Evolutionary conservation across 768 basidiomycete genomes (phyloP), one percentile per base, ranked within the genome.

Genomic region (Psilocybe cubensis): DNA sequence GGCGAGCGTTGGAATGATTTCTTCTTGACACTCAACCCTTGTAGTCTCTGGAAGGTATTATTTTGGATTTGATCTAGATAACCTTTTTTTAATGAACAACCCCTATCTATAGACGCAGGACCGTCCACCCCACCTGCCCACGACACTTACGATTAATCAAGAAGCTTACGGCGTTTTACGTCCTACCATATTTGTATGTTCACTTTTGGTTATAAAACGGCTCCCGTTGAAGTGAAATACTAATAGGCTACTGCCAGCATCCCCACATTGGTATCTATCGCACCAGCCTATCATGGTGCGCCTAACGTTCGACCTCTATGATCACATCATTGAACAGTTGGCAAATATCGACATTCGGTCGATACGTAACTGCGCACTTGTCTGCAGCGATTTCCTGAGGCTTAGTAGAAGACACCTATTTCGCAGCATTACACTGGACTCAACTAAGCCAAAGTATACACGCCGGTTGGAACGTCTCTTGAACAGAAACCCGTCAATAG

Each of bases 401-500:
- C 49, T 62, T 10, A 60, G 61, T 42, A 53, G 57, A 28, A 57
- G 54, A 52, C 57, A 62, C 45, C 45, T 65, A 21, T 65, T 65
- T 43, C 25, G 35, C n/a, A 38, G 23, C 4, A 53, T 65, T 9
- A 41, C 29, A 9, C 57, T 65, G 10, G 54, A 62, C 27, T 28
- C 56, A 17, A n/a, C 23, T 18, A 40, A 27, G 25, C 18, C 20
- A 10, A 27, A 20, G 28, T 56, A 48, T 21, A 25, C 23, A 21
- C 42, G 55, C 10, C 23, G 45, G 2, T 27, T 62, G 47, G 55
- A 58, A n/a, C 52, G 27, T 20, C 44, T 61, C 14, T 42, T 62
- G 31, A 53, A 58, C n/a, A 29, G 17, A n/a, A 50, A 56, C 25
- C 54, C 58, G 12, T 42, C 43, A 3, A 56, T 63, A 6, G 61